phyloP scores from a whole-genome alignment of 352 stramenopile genomes.

The Pythium coloratum region DNA sequence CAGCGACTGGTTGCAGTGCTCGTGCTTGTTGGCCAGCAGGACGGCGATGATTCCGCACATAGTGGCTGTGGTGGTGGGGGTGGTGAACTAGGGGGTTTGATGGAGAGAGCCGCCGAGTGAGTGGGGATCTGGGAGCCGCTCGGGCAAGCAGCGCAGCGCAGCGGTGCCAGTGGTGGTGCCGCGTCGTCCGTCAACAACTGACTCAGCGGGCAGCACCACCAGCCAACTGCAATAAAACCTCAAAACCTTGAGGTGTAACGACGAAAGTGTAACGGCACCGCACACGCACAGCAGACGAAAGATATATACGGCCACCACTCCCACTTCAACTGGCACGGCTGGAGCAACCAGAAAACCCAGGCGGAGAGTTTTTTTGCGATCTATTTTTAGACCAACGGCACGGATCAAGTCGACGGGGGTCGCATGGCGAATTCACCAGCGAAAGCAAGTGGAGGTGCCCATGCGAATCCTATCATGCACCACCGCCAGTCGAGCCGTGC shows the following conservation, averaged over 20 bases:
- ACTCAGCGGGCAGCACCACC: conserved; percentile 31
- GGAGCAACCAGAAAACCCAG: too few relatives aligned
- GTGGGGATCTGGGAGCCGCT: background rate
- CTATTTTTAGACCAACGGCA: background rate
- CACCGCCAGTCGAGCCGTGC: background rate
- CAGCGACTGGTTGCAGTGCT: conserved; percentile 93
- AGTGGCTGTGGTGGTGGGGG: conserved; percentile 16
- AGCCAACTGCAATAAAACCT: conserved; percentile 31
- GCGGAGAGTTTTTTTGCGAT: background rate
- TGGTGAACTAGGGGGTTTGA: background rate
- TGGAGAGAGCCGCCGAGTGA: conserved; percentile 5
- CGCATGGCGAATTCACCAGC: too few relatives aligned
- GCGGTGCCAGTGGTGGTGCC: conserved; percentile 20
- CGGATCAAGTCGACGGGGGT: too few relatives aligned
- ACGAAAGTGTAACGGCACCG: conserved; percentile 18
- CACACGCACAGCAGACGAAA: conserved; percentile 6
- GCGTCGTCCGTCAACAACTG: conserved; percentile 15
- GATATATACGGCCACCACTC: conserved; percentile 14
- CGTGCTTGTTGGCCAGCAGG: conserved; percentile 94
- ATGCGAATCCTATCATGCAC: background rate
- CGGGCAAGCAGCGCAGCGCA: background rate
- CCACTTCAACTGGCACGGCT: background rate
- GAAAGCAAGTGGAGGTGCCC: too few relatives aligned
- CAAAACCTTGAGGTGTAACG: conserved; percentile 14
- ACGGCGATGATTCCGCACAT: conserved; percentile 99